Base-by-base conservation (phyloP, 306 rosid genomes). In the Cercis canadensis region DNA sequence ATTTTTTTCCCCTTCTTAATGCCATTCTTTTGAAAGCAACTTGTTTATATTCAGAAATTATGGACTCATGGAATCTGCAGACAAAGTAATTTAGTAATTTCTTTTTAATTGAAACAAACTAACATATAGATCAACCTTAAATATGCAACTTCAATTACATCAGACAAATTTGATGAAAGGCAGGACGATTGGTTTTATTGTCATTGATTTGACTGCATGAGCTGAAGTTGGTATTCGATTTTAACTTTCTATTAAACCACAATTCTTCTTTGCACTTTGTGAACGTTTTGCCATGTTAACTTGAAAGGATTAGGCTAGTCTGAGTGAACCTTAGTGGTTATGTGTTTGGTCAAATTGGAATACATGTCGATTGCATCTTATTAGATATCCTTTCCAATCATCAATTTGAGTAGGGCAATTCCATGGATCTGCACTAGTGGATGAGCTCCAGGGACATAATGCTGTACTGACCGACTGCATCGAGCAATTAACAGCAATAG, bases 391-490 rank as follows among this genome's bases (percentile, higher is more conserved):
- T 72, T 14, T 74, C 78, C 16, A 79, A 52, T 57, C 44, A 45
- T 46, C 70, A 58, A 44, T 66, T 67, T 64, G 66, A 19, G 46
- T 64, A 84, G 96, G 92, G 69, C 80, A 84, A 86, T 80, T 79
- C 50, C 84, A 65, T 81, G 97, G 96, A 74, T 67, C 94, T 64
- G 60, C 89, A 37, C 51, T 84, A 68, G 83, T 80, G 61, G 89
- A 87, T 79, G 98, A 89, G 78, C 81, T 95, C 68, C 92, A 80
- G 84, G 96, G 89, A 57, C 90, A 95, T 71, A 88, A 85, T 86
- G 72, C 80, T 17, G 47, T 84, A 45, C 74, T 95, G 34, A 84
- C 80, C 81, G 90, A 86, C 68, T 95, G 97, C 77, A 83, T 91
- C 11, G 92, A 89, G 68, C 99, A 86, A 67, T 80, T 95, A 69